Conservation (phyloP, 352 stramenopile genomes). For the Globisporangium paroecandrum region DNA sequence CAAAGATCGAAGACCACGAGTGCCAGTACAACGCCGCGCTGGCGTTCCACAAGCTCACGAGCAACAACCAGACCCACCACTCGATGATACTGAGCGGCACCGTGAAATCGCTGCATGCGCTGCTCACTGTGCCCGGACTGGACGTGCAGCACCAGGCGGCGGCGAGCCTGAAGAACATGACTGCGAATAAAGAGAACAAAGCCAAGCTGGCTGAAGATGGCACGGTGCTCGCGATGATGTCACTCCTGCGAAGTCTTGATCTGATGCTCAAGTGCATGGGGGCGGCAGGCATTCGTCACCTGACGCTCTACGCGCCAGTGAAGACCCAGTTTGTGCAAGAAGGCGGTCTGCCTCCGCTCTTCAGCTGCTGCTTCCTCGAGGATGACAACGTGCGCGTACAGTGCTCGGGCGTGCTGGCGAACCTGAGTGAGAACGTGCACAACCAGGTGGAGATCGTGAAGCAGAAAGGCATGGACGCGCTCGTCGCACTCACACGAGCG, state of each 20-base stretch:
- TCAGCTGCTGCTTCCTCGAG: conserved; percentile 50
- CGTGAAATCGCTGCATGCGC: conserved; percentile 59
- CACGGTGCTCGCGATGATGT: conserved; percentile 79
- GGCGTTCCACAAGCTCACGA: conserved; percentile 90
- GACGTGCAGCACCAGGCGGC: conserved; percentile 88
- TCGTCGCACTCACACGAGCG: conserved; percentile 63
- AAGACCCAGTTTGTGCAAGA: conserved; percentile 72
- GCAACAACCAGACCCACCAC: conserved; percentile 68
- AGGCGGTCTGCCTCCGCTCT: conserved; percentile 59
- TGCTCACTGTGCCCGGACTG: conserved; percentile 69
- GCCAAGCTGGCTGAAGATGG: conserved; percentile 84
- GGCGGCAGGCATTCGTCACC: conserved; percentile 81
- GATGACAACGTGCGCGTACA: conserved; percentile 88
- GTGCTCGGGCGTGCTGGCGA: conserved; percentile 85
- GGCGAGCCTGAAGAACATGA: conserved; percentile 90
- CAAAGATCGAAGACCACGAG: conserved; percentile 89
- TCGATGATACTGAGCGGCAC: conserved; percentile 59
- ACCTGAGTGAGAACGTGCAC: conserved; percentile 89
- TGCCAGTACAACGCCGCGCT: conserved; percentile 92
- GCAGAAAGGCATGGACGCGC: conserved; percentile 60
- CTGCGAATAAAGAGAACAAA: conserved; percentile 90
- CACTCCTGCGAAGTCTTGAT: conserved; percentile 77
- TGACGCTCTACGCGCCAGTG: conserved; percentile 76
- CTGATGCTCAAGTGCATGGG: conserved; percentile 84
- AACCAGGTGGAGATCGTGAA: conserved; percentile 89